Percentiles rank a stretch among this genome's conserved stretches.
Evolutionary conservation across 352 stramenopile species (phyloP).

Genomic region (Achlya hypogyna): DNA sequence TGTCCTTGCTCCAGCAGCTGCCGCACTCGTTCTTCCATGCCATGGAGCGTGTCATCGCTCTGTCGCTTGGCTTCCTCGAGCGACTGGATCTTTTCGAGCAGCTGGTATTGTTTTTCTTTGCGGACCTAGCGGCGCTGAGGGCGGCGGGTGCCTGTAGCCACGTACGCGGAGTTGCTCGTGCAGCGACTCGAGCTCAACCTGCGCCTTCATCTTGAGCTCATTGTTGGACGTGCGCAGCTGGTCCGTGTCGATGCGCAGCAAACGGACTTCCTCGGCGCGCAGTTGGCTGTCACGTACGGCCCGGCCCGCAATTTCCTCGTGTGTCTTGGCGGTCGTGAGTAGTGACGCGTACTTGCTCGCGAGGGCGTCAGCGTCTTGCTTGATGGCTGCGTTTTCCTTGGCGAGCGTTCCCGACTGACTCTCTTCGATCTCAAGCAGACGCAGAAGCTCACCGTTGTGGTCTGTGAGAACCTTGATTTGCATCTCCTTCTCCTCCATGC

Average conservation of each 20-base stretch:
- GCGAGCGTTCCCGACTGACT: constrained; percentile 63
- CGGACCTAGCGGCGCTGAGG: constrained; percentile 28
- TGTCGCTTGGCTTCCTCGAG: constrained; percentile 90
- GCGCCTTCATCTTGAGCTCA: constrained; percentile 91
- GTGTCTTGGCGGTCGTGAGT: constrained; percentile 85
- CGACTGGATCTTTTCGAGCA: constrained; percentile 93
- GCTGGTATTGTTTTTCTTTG: constrained; percentile 97
- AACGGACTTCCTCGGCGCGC: constrained; percentile 88
- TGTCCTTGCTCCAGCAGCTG: constrained; percentile 82
- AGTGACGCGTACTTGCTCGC: constrained; percentile 84
- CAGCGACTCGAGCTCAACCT: constrained; percentile 92
- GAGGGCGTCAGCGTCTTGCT: constrained; percentile 76
- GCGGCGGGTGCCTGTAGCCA: not conserved
- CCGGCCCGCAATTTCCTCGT: constrained; percentile 86
- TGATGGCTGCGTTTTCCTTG: constrained; percentile 41
- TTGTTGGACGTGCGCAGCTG: constrained; percentile 89
- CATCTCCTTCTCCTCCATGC: constrained; percentile 86
- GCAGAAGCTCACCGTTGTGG: constrained; percentile 93
- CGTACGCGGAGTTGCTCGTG: constrained; percentile 91
- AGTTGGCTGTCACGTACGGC: constrained; percentile 88
- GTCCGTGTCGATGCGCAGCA: constrained; percentile 51
- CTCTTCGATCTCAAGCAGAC: constrained; percentile 92
- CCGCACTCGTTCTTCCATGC: constrained; percentile 87
- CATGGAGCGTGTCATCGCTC: constrained; percentile 84
- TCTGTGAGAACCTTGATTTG: constrained; percentile 91